Evolutionary conservation across 441 rosid genomes (phyloP), one percentile per base, ranked within the genome.

Genomic region (Populus tomentosa): DNA sequence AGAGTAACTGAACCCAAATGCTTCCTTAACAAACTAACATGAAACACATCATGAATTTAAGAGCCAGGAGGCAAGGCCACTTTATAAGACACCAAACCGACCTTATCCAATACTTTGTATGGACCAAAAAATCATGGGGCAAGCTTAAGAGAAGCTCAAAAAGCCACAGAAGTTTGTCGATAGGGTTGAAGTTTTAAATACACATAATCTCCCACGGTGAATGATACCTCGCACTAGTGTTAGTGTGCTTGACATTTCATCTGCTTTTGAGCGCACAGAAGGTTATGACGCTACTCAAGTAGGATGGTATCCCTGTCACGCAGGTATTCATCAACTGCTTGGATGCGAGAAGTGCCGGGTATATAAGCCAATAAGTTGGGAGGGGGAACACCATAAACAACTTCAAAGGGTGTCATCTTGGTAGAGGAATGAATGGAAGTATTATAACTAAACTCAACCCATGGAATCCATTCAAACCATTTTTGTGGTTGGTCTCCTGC

Each of bases 391-490:
- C 67, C 50, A 59, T 72, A 72, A 1, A 72, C 30, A 2, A 16
- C 75, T 59, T 72, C 42, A 32, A 72, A 72, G 2, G 75, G 75
- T 6, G 46, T 56, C 26, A 72, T 56, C 6, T 72, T 56, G 10
- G 30, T 56, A 26, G 75, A 56, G 4, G 73, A 23, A 6, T 59
- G 75, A 13, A 28, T 10, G 2, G 20, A 16, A 8, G 75, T 72
- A 32, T 72, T 72, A 9, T 30, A 72, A 8, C 50, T 72, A 1
- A 28, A 72, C 18, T 72, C 6, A 32, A 5, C 33, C 33, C 33
- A 32, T 0, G 33, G 33, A 32, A 32, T 32, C 5, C 33, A 4
- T 32, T 32, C 33, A 32, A 32, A 3, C 33, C 5, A 32, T 32
- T 32, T 32, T 4, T 32, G 5, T 32, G 33, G 33, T 3, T 32